Percentiles rank a stretch among this genome's conserved stretches.
Evolutionary conservation across 2,329 filamentous ascomycete genomes (phyloP).

Genomic region (Venturia effusa): DNA sequence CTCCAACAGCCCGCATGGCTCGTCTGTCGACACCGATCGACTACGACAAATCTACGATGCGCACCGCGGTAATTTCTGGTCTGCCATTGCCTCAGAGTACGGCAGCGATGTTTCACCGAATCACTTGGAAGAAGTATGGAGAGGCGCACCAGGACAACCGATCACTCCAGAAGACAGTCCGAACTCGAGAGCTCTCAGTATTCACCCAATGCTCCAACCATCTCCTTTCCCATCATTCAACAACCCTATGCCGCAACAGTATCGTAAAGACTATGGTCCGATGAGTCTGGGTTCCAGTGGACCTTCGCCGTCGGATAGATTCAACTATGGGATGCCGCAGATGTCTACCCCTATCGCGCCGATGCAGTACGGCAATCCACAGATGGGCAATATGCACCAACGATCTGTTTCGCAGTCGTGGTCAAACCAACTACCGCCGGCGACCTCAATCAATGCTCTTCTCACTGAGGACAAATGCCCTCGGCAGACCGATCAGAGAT

Average conservation of each 20-base stretch:
- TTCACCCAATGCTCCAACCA: slow-evolving; percentile 24
- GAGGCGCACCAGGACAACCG: slow-evolving; percentile 19
- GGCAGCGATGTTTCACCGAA: slow-evolving; percentile 51
- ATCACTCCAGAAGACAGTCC: slow-evolving; percentile 29
- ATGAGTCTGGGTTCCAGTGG: slow-evolving; percentile 23
- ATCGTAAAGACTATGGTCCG: not conserved
- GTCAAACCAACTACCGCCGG: slow-evolving; percentile 14
- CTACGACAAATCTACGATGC: slow-evolving; percentile 60
- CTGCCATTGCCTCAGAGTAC: slow-evolving; percentile 60
- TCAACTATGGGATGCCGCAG: slow-evolving; percentile 7
- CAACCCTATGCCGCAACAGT: not conserved
- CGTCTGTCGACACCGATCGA: slow-evolving; percentile 54
- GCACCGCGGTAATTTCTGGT: slow-evolving; percentile 64
- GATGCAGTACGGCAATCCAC: not conserved
- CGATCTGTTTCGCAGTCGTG: not conserved
- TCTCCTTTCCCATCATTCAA: slow-evolving; percentile 18
- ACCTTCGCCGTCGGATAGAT: slow-evolving; percentile 14
- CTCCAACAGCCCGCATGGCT: slow-evolving; percentile 28
- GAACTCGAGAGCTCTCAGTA: slow-evolving; percentile 24
- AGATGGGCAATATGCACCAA: not conserved
- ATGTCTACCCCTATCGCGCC: slow-evolving; percentile 1
- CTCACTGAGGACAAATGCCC: slow-evolving; percentile 29
- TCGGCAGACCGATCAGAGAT: slow-evolving; percentile 15
- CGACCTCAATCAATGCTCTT: slow-evolving; percentile 23
- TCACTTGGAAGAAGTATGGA: slow-evolving; percentile 61